Percentiles rank a stretch among this genome's conserved stretches.
Conservation (phyloP, 1,284 basidiomycete genomes). For the Naganishia sp. region DNA sequence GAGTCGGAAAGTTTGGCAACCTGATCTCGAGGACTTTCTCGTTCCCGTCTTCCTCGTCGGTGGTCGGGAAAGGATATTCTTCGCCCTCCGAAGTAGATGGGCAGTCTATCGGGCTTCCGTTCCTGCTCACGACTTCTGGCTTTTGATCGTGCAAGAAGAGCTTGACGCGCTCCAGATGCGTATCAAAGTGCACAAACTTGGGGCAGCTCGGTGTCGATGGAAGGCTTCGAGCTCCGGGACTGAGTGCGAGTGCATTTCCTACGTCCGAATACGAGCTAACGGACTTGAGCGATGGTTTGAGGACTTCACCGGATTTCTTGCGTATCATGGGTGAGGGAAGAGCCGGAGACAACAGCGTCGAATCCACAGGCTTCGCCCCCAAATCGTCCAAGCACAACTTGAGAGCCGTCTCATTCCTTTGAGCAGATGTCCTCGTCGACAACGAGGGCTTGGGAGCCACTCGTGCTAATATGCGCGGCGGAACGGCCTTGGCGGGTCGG, state of each 20-base stretch:
- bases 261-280: conserved; percentile 57
- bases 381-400: conserved; percentile 52
- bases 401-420: conserved; percentile 45
- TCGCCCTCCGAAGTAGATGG: conserved; percentile 79
- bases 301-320: conserved; percentile 89
- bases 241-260: conserved; percentile 59
- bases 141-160: conserved; percentile 91
- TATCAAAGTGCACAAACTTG: conserved; percentile 91
- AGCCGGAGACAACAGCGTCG: conserved; percentile 35
- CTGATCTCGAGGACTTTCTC: conserved; percentile 51
- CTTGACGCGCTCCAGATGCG: conserved; percentile 82
- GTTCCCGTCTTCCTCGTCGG: conserved; percentile 54
- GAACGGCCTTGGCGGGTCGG: conserved; percentile 25
- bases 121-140: conserved; percentile 85
- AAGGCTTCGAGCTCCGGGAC: conserved; percentile 58
- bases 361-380: conserved; percentile 13
- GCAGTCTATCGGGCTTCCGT: conserved; percentile 80
- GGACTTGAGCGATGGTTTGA: conserved; percentile 86
- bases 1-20: conserved; percentile 60
- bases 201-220: conserved; percentile 67
- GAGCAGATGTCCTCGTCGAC: conserved; percentile 32
- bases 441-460: conserved; percentile 18
- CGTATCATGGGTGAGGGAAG: conserved; percentile 60
- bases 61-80: conserved; percentile 59
- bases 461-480: conserved; percentile 24